Percentiles rank a stretch among this genome's conserved stretches.
phyloP scores from a whole-genome alignment of 78 protist species.

The Dictyostelium capitatum region DNA sequence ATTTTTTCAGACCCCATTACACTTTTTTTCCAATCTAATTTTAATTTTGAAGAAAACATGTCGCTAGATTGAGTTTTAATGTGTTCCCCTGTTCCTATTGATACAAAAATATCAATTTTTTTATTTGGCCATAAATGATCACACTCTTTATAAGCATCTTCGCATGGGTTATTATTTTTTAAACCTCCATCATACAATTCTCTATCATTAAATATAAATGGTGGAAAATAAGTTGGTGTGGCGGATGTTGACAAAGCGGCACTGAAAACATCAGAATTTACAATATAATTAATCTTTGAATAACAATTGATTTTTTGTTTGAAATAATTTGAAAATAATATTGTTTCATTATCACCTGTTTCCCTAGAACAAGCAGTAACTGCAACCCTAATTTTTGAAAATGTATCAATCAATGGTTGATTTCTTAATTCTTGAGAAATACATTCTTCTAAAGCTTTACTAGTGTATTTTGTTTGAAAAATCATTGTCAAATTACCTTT shows the following conservation, averaged over 20 bases:
- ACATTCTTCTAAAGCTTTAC: neutral
- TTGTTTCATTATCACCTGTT: neutral
- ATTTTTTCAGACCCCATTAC: too few species aligned
- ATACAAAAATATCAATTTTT: neutral
- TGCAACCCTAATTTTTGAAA: neutral
- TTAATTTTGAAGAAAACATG: too few species aligned
- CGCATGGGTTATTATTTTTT: neutral
- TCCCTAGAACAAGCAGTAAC: neutral
- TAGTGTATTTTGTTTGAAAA: neutral
- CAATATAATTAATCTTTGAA: too few species aligned
- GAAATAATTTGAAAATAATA: neutral
- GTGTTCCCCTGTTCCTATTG: neutral
- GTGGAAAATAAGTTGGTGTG: slow-evolving; percentile 6
- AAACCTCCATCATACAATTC: slow-evolving; percentile 19
- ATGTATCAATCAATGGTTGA: neutral
- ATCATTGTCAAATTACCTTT: too few species aligned
- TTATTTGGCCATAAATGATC: neutral
- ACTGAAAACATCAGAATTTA: neutral
- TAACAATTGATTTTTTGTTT: too few species aligned
- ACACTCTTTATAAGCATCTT: neutral
- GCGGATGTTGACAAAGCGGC: neutral
- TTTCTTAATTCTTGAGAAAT: neutral
- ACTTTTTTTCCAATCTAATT: neutral
- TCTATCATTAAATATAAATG: neutral
- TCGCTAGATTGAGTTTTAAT: too few species aligned